Evolutionary conservation across 805 yeast species (phyloP).

Genomic region (Teunomyces gatunensis): DNA sequence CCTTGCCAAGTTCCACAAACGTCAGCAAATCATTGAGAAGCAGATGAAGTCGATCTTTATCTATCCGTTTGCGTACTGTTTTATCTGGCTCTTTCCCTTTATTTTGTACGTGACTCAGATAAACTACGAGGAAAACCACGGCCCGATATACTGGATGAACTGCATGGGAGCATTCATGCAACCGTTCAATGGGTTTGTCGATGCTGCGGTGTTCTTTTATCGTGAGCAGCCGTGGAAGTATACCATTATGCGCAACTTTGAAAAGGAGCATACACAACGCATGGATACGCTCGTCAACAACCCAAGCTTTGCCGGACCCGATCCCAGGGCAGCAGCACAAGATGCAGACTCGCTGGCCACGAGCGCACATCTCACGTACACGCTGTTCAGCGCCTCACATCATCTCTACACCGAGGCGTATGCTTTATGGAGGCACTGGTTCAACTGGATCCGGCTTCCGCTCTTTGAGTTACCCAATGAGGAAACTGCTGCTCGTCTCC

Average conservation of each 20-base stretch:
- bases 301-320: background rate
- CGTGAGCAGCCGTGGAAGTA: slow-evolving; percentile 79
- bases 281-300: slow-evolving; percentile 16
- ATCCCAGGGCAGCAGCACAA: background rate
- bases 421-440: slow-evolving; percentile 37
- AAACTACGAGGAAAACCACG: slow-evolving; percentile 43
- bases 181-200: slow-evolving; percentile 78
- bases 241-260: slow-evolving; percentile 39
- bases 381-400: slow-evolving; percentile 27
- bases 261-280: slow-evolving; percentile 29
- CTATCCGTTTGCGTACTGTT: slow-evolving; percentile 78
- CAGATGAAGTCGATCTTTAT: slow-evolving; percentile 79
- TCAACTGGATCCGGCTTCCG: slow-evolving; percentile 41
- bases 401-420: slow-evolving; percentile 28
- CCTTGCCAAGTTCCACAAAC: slow-evolving; percentile 55
- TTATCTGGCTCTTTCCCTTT: slow-evolving; percentile 81
- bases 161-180: slow-evolving; percentile 72
- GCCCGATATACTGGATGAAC: slow-evolving; percentile 61
- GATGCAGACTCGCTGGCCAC: slow-evolving; percentile 23
- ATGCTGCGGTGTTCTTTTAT: slow-evolving; percentile 68
- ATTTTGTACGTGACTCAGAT: slow-evolving; percentile 59
- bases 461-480: slow-evolving; percentile 44
- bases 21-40: slow-evolving; percentile 65
- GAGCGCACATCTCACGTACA: slow-evolving; percentile 20
- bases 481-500: slow-evolving; percentile 23